These are phyloP conservation scores for Lactarius quietus DNA, from an alignment of 768 basidiomycete genomes.

Conservation along the genomic window DNA sequence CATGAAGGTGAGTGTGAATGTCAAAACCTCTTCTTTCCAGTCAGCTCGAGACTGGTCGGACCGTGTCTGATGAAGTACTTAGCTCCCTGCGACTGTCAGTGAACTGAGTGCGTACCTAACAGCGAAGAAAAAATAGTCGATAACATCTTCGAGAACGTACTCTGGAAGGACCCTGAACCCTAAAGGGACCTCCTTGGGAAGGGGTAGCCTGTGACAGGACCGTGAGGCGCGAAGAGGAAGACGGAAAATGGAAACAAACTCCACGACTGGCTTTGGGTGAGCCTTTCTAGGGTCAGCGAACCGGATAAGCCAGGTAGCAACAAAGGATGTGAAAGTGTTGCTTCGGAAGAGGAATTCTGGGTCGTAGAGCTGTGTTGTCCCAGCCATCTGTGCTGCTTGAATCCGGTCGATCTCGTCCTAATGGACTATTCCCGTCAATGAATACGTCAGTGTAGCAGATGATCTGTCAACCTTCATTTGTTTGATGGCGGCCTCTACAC, in stretches of 20 bases:
- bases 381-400: slow-evolving; percentile 71
- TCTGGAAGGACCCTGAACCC: slow-evolving; percentile 88
- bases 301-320: slow-evolving; percentile 92
- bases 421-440: slow-evolving; percentile 5
- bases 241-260: slow-evolving; percentile 45
- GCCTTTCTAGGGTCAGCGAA: slow-evolving; percentile 76
- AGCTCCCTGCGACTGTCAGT: not conserved
- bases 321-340: slow-evolving; percentile 82
- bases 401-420: slow-evolving; percentile 69
- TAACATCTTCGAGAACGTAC: slow-evolving; percentile 90
- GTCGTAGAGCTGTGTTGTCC: slow-evolving; percentile 81
- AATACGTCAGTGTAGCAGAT: not conserved
- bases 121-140: slow-evolving; percentile 83
- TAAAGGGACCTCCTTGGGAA: slow-evolving; percentile 82
- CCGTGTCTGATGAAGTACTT: slow-evolving; percentile 41
- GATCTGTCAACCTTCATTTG: slow-evolving; percentile 49
- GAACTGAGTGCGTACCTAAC: slow-evolving; percentile 54
- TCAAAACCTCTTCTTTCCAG: slow-evolving; percentile 84
- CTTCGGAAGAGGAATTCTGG: slow-evolving; percentile 77
- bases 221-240: not conserved
- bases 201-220: slow-evolving; percentile 60
- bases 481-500: slow-evolving; percentile 73
- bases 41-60: slow-evolving; percentile 77
- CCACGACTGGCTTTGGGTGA: slow-evolving; percentile 66
- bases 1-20: slow-evolving; percentile 87